These are phyloP conservation scores for Myxozyma neotropica DNA, from an alignment of 805 yeast species.

Conservation along the genomic window DNA sequence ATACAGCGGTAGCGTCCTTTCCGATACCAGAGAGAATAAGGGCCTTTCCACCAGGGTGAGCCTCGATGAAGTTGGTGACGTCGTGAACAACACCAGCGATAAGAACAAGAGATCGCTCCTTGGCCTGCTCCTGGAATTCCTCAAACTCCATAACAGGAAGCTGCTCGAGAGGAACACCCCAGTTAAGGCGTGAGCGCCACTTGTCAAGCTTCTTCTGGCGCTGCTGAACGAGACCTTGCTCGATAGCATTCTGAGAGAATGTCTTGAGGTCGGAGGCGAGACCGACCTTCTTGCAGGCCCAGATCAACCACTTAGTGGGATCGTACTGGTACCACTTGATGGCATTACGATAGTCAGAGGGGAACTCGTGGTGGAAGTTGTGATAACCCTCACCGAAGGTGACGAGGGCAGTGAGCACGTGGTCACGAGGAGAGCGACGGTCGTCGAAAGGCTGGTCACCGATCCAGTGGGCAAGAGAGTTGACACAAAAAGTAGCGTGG, in stretches of 20 bases:
- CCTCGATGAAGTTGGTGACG: slow-evolving; percentile 83
- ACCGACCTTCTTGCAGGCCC: slow-evolving; percentile 54
- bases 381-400: slow-evolving; percentile 91
- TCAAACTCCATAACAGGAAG: slow-evolving; percentile 68
- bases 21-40: slow-evolving; percentile 81
- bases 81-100: slow-evolving; percentile 93
- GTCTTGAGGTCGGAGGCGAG: slow-evolving; percentile 60
- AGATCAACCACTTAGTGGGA: slow-evolving; percentile 80
- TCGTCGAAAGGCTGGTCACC: slow-evolving; percentile 76
- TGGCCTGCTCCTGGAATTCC: slow-evolving; percentile 54
- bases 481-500: slow-evolving; percentile 75
- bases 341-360: slow-evolving; percentile 83
- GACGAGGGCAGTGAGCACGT: slow-evolving; percentile 59
- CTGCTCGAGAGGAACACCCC: slow-evolving; percentile 93
- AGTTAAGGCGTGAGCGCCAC: slow-evolving; percentile 74
- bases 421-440: slow-evolving; percentile 73
- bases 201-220: slow-evolving; percentile 78
- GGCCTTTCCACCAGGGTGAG: slow-evolving; percentile 92
- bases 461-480: slow-evolving; percentile 79
- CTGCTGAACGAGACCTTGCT: slow-evolving; percentile 75
- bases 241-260: slow-evolving; percentile 61
- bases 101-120: slow-evolving; percentile 67
- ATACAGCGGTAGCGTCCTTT: slow-evolving; percentile 90
- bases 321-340: slow-evolving; percentile 74
- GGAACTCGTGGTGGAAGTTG: slow-evolving; percentile 94